Conservation (phyloP, 169 alveolate species). For the Plasmodium gonderi region DNA sequence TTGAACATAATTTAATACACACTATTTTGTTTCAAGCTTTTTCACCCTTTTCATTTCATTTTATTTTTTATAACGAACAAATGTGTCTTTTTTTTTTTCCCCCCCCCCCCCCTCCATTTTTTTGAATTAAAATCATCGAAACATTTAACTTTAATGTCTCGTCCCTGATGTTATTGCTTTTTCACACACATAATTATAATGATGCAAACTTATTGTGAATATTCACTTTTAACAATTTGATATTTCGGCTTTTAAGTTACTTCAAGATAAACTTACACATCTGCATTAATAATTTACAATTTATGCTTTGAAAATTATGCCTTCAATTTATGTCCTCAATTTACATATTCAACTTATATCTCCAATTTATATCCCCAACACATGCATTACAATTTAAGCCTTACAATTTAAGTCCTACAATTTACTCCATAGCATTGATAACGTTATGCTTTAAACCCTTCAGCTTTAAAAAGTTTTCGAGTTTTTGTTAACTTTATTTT, state of each 20-base stretch:
- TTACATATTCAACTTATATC: background rate
- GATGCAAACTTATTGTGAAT: background rate
- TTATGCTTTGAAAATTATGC: background rate
- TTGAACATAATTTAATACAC: background rate
- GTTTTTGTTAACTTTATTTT: constrained; percentile 10
- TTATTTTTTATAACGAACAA: constrained; percentile 7
- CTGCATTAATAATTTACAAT: background rate
- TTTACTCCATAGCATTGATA: background rate
- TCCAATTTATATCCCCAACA: background rate
- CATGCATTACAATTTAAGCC: background rate
- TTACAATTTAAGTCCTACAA: background rate
- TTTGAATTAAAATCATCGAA: background rate
- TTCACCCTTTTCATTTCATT: background rate
- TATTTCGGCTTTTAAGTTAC: background rate
- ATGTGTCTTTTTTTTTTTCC: constrained; percentile 31
- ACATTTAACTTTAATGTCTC: constrained; percentile 6
- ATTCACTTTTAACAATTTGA: constrained; percentile 6
- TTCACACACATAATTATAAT: constrained; percentile 9
- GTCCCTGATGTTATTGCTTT: background rate
- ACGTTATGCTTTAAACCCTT: background rate
- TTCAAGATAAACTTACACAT: background rate
- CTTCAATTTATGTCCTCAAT: background rate
- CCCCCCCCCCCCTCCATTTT: background rate
- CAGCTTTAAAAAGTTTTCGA: background rate
- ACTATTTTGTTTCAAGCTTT: background rate